phyloP scores from a whole-genome alignment of 2,329 filamentous ascomycete genomes.

The Fusarium armeniacum region DNA sequence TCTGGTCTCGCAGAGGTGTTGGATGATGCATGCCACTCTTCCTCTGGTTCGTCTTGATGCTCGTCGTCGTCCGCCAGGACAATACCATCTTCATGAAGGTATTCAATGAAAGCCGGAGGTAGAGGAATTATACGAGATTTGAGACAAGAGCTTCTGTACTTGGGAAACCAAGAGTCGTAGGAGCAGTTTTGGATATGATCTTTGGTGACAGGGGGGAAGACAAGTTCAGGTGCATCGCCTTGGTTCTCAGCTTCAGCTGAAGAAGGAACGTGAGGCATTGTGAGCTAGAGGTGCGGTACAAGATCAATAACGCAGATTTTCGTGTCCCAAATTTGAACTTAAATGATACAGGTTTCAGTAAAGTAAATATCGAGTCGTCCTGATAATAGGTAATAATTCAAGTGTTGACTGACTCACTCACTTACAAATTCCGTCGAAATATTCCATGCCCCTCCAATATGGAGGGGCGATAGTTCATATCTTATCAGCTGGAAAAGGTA shows the following conservation, averaged over 20 bases:
- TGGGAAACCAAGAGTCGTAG: slow-evolving; percentile 91
- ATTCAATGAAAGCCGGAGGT: slow-evolving; percentile 80
- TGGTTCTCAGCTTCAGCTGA: slow-evolving; percentile 18
- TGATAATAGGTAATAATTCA: background rate
- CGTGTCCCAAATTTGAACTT: background rate
- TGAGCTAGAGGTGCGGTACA: background rate
- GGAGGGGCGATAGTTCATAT: slow-evolving; percentile 35
- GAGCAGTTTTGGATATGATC: slow-evolving; percentile 95
- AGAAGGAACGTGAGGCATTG: slow-evolving; percentile 56
- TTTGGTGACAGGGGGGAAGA: slow-evolving; percentile 86
- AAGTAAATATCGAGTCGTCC: background rate
- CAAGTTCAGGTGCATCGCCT: slow-evolving; percentile 57
- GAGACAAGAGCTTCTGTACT: slow-evolving; percentile 84
- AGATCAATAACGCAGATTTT: background rate
- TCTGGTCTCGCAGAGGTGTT: slow-evolving; percentile 48
- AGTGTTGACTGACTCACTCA: slow-evolving; percentile 46
- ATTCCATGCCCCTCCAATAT: slow-evolving; percentile 41
- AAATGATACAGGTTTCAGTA: background rate
- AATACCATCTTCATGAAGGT: slow-evolving; percentile 93
- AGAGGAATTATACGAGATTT: slow-evolving; percentile 89
- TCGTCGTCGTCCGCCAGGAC: slow-evolving; percentile 79
- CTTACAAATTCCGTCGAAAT: slow-evolving; percentile 43
- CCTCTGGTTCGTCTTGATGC: slow-evolving; percentile 68
- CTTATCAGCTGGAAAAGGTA: slow-evolving; percentile 32
- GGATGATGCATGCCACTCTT: slow-evolving; percentile 61